Evolutionary conservation across 192 early-diverging fungal genomes (phyloP).

Genomic region (Podila horticola): DNA sequence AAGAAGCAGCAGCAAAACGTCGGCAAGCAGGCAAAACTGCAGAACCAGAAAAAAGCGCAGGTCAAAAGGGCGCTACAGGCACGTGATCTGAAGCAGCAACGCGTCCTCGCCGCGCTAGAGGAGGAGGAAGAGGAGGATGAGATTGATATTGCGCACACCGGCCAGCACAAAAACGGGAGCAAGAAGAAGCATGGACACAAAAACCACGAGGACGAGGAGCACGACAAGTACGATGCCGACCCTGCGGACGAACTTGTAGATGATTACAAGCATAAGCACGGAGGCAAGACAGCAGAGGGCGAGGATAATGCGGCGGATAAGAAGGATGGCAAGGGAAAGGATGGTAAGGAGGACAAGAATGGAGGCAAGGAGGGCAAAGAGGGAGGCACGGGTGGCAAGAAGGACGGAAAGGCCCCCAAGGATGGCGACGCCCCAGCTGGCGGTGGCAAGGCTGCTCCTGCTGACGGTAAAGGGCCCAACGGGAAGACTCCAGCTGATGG

Average conservation of each 20-base stretch:
- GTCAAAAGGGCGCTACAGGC: background rate
- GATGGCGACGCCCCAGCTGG: conserved; percentile 12
- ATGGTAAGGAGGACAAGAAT: conserved; percentile 2
- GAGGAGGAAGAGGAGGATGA: conserved; percentile 1
- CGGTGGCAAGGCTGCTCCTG: background rate
- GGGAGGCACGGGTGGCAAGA: background rate
- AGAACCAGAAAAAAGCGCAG: background rate
- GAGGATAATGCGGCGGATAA: background rate
- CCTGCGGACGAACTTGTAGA: conserved; percentile 7
- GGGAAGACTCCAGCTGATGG: background rate
- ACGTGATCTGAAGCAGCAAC: background rate
- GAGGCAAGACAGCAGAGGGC: conserved; percentile 6
- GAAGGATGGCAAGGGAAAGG: conserved; percentile 7
- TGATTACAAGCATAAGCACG: background rate
- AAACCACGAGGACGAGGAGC: conserved; percentile 16
- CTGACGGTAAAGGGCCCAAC: background rate
- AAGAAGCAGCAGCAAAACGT: conserved; percentile 13
- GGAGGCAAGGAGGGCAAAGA: background rate
- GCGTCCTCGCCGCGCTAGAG: background rate
- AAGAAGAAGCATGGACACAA: conserved; percentile 3
- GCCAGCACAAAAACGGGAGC: background rate
- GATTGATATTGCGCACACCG: conserved; percentile 11
- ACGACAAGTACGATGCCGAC: conserved; percentile 16
- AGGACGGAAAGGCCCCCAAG: background rate
- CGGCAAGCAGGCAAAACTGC: background rate